A percentile compares a stretch with the other conserved stretches of the same genome.
These are phyloP conservation scores for Pythium scleroteichum DNA, from an alignment of 352 stramenopile genomes.

Conservation along the genomic window DNA sequence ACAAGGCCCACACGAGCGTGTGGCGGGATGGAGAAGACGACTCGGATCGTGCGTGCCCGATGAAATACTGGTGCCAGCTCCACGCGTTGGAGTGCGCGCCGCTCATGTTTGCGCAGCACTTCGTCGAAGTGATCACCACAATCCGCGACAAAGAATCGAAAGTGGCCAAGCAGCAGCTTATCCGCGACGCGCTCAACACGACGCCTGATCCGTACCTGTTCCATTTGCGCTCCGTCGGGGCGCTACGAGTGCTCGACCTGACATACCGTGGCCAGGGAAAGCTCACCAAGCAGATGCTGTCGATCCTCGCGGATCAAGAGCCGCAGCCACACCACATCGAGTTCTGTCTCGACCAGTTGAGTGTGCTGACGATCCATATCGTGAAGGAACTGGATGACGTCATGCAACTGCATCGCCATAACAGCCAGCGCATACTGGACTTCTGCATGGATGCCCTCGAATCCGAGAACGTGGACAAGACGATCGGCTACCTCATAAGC, in stretches of 20 bases:
- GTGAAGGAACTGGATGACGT: slow-evolving; percentile 74
- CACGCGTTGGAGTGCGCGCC: slow-evolving; percentile 44
- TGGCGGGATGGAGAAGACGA: neutral
- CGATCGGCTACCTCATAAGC: slow-evolving; percentile 57
- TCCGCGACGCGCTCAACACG: slow-evolving; percentile 46
- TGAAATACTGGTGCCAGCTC: slow-evolving; percentile 59
- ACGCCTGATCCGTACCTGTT: slow-evolving; percentile 59
- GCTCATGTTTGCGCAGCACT: slow-evolving; percentile 74
- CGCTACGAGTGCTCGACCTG: slow-evolving; percentile 58
- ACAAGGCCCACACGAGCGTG: neutral
- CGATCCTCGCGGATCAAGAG: slow-evolving; percentile 38
- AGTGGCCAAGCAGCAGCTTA: slow-evolving; percentile 43
- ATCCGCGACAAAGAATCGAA: slow-evolving; percentile 74
- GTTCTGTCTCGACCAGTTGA: slow-evolving; percentile 60
- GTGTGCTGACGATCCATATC: slow-evolving; percentile 61
- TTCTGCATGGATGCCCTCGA: slow-evolving; percentile 66
- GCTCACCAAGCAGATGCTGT: slow-evolving; percentile 70
- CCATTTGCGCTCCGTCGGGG: slow-evolving; percentile 48
- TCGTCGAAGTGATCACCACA: slow-evolving; percentile 65
- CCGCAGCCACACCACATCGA: slow-evolving; percentile 47
- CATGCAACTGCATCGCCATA: slow-evolving; percentile 46
- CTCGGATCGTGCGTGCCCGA: slow-evolving; percentile 23
- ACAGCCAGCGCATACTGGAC: slow-evolving; percentile 43
- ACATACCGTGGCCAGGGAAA: slow-evolving; percentile 67
- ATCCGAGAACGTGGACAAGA: slow-evolving; percentile 69